Conservation (phyloP, 1,139 yeast species). For the Scheffersomyces cryptocercus region DNA sequence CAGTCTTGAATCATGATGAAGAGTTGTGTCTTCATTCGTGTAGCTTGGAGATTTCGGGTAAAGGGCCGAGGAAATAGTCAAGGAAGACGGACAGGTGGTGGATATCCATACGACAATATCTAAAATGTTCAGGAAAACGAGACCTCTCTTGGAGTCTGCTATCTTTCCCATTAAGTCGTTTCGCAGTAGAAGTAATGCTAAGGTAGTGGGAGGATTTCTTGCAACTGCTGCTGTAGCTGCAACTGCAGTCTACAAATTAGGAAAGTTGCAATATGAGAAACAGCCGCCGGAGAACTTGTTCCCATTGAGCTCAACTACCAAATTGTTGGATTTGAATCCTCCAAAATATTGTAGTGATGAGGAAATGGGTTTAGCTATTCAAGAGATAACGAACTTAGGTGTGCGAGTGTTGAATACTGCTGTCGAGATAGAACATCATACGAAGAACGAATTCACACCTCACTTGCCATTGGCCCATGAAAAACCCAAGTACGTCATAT, state of each 20-base stretch:
- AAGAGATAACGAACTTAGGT: constrained; percentile 40
- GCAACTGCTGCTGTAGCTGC: background rate
- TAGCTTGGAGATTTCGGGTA: background rate
- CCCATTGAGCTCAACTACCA: constrained; percentile 29
- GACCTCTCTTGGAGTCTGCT: background rate
- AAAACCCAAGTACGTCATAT: constrained; percentile 36
- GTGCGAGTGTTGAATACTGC: constrained; percentile 24
- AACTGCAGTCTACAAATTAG: background rate
- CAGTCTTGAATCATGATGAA: too few relatives aligned
- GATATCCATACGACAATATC: background rate
- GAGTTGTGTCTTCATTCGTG: too few relatives aligned
- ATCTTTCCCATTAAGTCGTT: background rate
- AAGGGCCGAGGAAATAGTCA: too few relatives aligned
- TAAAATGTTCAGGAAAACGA: background rate
- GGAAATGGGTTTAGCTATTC: constrained; percentile 46
- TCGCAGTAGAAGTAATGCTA: background rate
- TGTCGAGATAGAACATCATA: constrained; percentile 38
- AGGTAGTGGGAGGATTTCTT: background rate
- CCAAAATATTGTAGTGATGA: constrained; percentile 43
- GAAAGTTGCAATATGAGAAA: background rate
- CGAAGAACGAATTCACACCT: constrained; percentile 43
- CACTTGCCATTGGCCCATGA: constrained; percentile 39
- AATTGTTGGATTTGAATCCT: constrained; percentile 25
- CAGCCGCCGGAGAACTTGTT: constrained; percentile 5
- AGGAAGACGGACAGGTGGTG: background rate